Evolutionary conservation across 805 yeast species (phyloP), one percentile per base, ranked within the genome.

Genomic region (Metschnikowia similis): DNA sequence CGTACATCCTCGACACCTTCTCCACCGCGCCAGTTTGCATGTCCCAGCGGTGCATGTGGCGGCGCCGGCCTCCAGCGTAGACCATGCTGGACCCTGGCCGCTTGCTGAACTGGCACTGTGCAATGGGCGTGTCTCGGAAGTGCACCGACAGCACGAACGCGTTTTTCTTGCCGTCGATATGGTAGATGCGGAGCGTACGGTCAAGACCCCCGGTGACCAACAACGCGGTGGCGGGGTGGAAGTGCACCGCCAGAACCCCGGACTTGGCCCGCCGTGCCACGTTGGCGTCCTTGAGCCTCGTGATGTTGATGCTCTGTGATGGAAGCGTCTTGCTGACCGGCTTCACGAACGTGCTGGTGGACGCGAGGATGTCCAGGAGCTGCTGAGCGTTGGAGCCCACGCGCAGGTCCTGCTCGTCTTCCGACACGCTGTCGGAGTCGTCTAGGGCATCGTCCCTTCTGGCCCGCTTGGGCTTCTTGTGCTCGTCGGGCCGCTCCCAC

Each of bases 171-270:
- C 98, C 97, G 65, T 94, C 98, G 45, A 91, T 81, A 62, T 92
- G 96, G 66, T 84, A 94, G 11, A 94, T 75, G 57, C 99, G 77
- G 48, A 94, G 65, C 0, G 97, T 86, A 57, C 88, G 78, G 66
- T 94, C 99, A 64, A 85, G 91, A 21, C 99, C 99, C 49, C 94
- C 96, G 0, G 97, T 87, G 47, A 94, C 70, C 41, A 92, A 71
- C 30, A 94, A 72, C 37, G 99, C 96, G 58, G 84, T 89, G 7
- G 77, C 71, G 8, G 87, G 88, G 66, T 94, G 99, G 79, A 94
- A 94, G 5, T 87, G 76, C 36, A 94, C 62, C 0, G 92, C 72
- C 68, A 89, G 97, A n/a, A 94, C 80, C 0, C 90, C 96, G 0
- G 96, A 79, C 54, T 76, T 80, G 3, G 97, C 81, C 4, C 81